Base-by-base conservation (phyloP, 805 yeast species). In the Candida tallmaniae region DNA sequence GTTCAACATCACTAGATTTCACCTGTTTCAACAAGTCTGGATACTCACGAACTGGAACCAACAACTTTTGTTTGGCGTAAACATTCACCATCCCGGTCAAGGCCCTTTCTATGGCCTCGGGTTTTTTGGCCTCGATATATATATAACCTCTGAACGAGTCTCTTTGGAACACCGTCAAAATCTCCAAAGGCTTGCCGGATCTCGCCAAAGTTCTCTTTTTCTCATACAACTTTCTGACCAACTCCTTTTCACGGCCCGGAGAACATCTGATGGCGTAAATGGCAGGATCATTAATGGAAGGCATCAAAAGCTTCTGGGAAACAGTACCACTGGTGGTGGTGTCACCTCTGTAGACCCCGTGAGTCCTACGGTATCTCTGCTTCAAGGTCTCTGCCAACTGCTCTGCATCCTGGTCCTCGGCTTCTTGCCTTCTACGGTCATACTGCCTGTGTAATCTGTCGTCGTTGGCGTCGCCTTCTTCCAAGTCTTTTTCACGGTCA, bases 201-300 rank as follows among this genome's bases (percentile, higher is more conserved):
- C 81, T 75, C 45, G 81, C 83, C 49, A 86, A 65, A 34, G 87
- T 85, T 41, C 81, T 63, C 66, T 86, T 85, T 64, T 89, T 87
- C 48, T 89, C 88, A 62, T 83, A 72, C 32, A 93, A 65, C 45
- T 84, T 84, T 45, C 87, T 77, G 16, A 93, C 95, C 44, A 89
- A 68, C 34, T 87, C 96, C 58, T 86, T 90, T 60, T 93, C 98
- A 47, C 83, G 78, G 32, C 97, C 97, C 22, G 85, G 87, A 51
- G 94, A 77, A 65, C 95, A 87, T 60, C 96, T 78, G 29, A 93
- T 78, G 52, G 96, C 97, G 84, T 96, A 93, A 49, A 93, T 86
- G 35, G 87, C 80, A 6, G 98, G 97, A 55, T 93, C 97, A 50
- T 89, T 87, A 39, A 93, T 95, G 21, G 97, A 87, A 9, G 98